Conservation (phyloP, 345 rosid genomes). For the Corchorus capsularis region DNA sequence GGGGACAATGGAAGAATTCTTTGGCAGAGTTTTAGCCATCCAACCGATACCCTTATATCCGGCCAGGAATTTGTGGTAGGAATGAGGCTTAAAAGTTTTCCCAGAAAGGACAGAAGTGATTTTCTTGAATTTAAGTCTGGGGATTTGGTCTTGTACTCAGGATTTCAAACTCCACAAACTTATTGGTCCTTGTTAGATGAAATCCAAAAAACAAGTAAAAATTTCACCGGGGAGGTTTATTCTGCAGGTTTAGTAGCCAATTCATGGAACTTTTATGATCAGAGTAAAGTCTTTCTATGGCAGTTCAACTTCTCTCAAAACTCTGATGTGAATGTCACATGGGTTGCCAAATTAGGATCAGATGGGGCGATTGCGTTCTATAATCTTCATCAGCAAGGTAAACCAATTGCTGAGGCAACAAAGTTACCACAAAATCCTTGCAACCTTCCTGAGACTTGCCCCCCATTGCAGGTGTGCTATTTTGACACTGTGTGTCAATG, state of each 20-base stretch:
- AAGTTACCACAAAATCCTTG: slow-evolving; percentile 47
- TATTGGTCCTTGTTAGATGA: slow-evolving; percentile 53
- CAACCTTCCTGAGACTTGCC: slow-evolving; percentile 45
- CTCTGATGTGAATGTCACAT: slow-evolving; percentile 39
- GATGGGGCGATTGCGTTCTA: slow-evolving; percentile 41
- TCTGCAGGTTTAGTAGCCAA: slow-evolving; percentile 39
- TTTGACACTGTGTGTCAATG: slow-evolving; percentile 44
- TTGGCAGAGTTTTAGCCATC: slow-evolving; percentile 65
- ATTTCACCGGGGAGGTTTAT: slow-evolving; percentile 33
- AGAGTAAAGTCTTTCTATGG: slow-evolving; percentile 36
- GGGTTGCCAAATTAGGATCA: slow-evolving; percentile 42
- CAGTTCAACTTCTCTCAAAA: slow-evolving; percentile 35
- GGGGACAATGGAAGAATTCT: slow-evolving; percentile 29
- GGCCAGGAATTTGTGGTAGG: slow-evolving; percentile 47
- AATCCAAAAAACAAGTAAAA: slow-evolving; percentile 28
- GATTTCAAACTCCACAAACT: slow-evolving; percentile 41
- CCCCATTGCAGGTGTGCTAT: slow-evolving; percentile 35
- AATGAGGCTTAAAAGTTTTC: slow-evolving; percentile 41
- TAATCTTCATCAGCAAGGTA: slow-evolving; percentile 34
- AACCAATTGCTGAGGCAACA: slow-evolving; percentile 27
- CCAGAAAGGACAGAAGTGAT: slow-evolving; percentile 15
- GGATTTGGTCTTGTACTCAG: slow-evolving; percentile 52
- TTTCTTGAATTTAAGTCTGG: slow-evolving; percentile 41
- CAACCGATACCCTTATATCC: slow-evolving; percentile 57
- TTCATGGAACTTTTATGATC: slow-evolving; percentile 57